These are phyloP conservation scores for Sapria himalayana DNA, from an alignment of 345 rosid genomes.

Conservation along the genomic window DNA sequence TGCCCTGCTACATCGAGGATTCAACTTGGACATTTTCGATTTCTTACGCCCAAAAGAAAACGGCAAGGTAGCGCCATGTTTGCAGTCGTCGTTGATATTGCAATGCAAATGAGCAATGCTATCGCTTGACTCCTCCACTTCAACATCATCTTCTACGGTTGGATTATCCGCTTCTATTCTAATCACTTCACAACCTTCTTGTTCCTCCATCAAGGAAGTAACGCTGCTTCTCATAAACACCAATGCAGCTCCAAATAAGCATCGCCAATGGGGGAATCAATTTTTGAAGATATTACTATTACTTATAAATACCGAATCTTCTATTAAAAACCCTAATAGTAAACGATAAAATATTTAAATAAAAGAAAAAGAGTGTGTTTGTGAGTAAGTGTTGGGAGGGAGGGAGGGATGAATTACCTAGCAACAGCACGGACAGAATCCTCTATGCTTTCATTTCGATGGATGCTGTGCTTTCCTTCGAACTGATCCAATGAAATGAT, in stretches of 20 bases:
- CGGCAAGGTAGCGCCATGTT: too few relatives aligned
- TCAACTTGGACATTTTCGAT: too few relatives aligned
- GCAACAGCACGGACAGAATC: slow-evolving; percentile 34
- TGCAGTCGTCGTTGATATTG: too few relatives aligned
- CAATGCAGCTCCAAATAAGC: slow-evolving; percentile 7
- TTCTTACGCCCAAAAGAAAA: too few relatives aligned
- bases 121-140: too few relatives aligned
- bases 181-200: too few relatives aligned
- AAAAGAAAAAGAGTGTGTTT: slow-evolving; percentile 11
- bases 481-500: slow-evolving; percentile 16
- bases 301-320: slow-evolving; percentile 8
- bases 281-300: slow-evolving; percentile 7
- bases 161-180: too few relatives aligned
- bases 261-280: slow-evolving; percentile 9
- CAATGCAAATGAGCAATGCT: too few relatives aligned
- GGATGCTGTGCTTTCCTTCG: slow-evolving; percentile 28
- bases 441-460: slow-evolving; percentile 44
- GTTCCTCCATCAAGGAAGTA: slow-evolving; percentile 21
- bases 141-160: too few relatives aligned
- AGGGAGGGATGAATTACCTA: slow-evolving; percentile 28
- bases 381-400: slow-evolving; percentile 6
- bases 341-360: too few relatives aligned
- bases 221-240: slow-evolving; percentile 15
- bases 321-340: slow-evolving; percentile 31
- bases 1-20: too few relatives aligned